phyloP scores from a whole-genome alignment of 805 yeast species.

The Candida verbasci region DNA sequence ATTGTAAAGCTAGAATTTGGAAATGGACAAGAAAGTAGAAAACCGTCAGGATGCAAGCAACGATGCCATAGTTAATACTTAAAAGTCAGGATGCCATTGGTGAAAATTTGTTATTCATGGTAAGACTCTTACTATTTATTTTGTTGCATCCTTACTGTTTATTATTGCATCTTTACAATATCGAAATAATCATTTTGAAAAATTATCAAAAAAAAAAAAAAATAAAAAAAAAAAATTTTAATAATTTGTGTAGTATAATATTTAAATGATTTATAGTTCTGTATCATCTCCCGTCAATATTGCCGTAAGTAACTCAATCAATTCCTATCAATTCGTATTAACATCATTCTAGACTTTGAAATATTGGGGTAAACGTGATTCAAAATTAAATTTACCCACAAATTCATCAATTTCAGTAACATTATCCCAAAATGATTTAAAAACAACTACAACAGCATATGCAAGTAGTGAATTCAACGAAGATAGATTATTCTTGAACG shows the following conservation, averaged over 20 bases:
- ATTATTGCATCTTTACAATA: too few relatives aligned
- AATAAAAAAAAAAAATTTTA: slow-evolving; percentile 2
- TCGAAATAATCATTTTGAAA: too few relatives aligned
- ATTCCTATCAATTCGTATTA: too few relatives aligned
- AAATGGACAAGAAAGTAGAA: slow-evolving; percentile 57
- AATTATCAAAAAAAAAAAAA: background rate
- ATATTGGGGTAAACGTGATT: slow-evolving; percentile 98
- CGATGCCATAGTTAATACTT: background rate
- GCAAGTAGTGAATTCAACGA: slow-evolving; percentile 50
- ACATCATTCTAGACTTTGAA: slow-evolving; percentile 84
- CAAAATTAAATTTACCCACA: slow-evolving; percentile 84
- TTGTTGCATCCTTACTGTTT: too few relatives aligned
- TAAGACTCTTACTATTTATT: too few relatives aligned
- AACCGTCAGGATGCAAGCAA: too few relatives aligned
- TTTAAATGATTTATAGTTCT: slow-evolving; percentile 55
- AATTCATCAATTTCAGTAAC: slow-evolving; percentile 96
- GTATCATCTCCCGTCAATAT: slow-evolving; percentile 97
- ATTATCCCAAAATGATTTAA: slow-evolving; percentile 80
- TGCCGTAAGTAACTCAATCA: slow-evolving; percentile 84
- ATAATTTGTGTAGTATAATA: slow-evolving; percentile 1
- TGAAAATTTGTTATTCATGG: too few relatives aligned
- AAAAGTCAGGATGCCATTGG: too few relatives aligned
- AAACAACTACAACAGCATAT: slow-evolving; percentile 88
- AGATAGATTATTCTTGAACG: slow-evolving; percentile 83
- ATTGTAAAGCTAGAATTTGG: slow-evolving; percentile 97